Percentiles rank a stretch among this genome's conserved stretches.
phyloP scores from a whole-genome alignment of 305 asterid genomes.

The Fraxinus sp. region DNA sequence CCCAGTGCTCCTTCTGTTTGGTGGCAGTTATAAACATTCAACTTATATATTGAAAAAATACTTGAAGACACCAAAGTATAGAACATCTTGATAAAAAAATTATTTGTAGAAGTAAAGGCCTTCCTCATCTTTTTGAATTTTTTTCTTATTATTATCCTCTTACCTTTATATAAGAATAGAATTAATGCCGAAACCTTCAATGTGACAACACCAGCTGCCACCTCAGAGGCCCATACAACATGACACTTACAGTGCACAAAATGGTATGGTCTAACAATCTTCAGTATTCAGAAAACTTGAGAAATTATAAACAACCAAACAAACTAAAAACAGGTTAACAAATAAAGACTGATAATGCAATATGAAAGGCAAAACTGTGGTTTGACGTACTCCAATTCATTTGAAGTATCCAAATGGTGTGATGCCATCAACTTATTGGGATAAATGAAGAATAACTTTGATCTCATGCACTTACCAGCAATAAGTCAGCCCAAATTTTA shows the following conservation, averaged over 20 bases:
- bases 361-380: neutral
- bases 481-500: neutral
- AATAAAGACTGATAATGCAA: neutral
- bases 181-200: neutral
- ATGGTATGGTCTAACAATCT: neutral
- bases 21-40: slow-evolving; percentile 17
- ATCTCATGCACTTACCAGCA: neutral
- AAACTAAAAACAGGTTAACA: neutral
- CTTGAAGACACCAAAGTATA: neutral
- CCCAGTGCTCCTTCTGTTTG: slow-evolving; percentile 30
- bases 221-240: slow-evolving; percentile 14
- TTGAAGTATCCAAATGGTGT: neutral
- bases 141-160: neutral
- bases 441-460: neutral
- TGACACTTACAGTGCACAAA: neutral
- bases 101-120: neutral
- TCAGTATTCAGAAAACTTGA: neutral
- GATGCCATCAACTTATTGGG: neutral
- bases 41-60: neutral
- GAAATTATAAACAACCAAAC: neutral
- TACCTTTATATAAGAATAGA: neutral
- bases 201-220: neutral
- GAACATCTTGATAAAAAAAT: neutral
- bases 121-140: neutral
- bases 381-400: neutral